phyloP scores from a whole-genome alignment of 176 grass and related monocot species.

The Carex littledalei region DNA sequence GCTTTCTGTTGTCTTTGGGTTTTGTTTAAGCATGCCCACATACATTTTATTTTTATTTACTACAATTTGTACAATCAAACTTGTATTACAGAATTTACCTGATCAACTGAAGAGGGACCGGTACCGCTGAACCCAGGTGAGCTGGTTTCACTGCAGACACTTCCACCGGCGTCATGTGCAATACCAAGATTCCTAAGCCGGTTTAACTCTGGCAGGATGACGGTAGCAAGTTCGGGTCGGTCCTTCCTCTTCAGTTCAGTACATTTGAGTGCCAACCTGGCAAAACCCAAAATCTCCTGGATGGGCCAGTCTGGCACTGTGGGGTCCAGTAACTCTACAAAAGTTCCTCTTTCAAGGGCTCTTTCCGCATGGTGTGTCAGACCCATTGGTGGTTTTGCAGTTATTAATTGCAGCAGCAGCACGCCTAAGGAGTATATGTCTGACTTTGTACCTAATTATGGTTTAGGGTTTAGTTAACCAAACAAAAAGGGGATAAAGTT shows the following conservation, averaged over 20 bases:
- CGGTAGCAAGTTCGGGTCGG: slow-evolving; percentile 66
- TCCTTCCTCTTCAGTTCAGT: slow-evolving; percentile 70
- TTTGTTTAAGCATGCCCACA: background rate
- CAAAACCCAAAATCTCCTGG: slow-evolving; percentile 52
- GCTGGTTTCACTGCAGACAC: background rate
- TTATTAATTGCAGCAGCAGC: slow-evolving; percentile 82
- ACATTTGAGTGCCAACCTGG: slow-evolving; percentile 79
- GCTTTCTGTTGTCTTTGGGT: background rate
- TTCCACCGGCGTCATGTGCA: slow-evolving; percentile 33
- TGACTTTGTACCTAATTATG: slow-evolving; percentile 49
- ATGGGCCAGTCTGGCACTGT: slow-evolving; percentile 77
- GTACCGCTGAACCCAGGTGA: background rate
- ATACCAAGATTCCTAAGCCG: slow-evolving; percentile 76
- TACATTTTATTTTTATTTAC: background rate
- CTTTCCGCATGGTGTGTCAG: slow-evolving; percentile 81
- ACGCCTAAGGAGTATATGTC: slow-evolving; percentile 95
- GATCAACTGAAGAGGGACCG: background rate
- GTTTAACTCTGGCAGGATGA: slow-evolving; percentile 84
- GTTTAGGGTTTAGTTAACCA: slow-evolving; percentile 6
- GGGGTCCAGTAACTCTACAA: slow-evolving; percentile 62
- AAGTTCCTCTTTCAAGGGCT: slow-evolving; percentile 60
- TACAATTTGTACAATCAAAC: too few species aligned
- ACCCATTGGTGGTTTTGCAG: slow-evolving; percentile 72
- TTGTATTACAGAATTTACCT: background rate
- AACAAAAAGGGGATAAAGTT: background rate